A percentile compares a stretch with the other conserved stretches of the same genome.
Evolutionary conservation across 257 asterid species (phyloP).

Genomic region (Penstemon davidsonii): DNA sequence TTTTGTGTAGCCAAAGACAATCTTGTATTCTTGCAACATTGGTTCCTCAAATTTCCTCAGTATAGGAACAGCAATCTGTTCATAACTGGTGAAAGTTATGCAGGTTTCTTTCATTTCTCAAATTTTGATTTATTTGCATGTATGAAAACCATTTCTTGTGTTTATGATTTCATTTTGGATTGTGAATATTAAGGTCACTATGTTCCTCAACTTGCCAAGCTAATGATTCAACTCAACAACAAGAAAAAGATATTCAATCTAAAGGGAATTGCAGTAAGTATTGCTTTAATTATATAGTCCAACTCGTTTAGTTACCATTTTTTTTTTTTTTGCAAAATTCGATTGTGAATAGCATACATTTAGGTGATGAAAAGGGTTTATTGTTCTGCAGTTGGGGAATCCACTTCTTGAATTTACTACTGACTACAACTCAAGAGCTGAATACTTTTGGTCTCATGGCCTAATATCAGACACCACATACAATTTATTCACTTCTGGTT

Average conservation of each 20-base stretch:
- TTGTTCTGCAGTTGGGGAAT: conserved; percentile 61
- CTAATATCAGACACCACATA: conserved; percentile 67
- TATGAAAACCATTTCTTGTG: background rate
- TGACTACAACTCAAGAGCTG: conserved; percentile 70
- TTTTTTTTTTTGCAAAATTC: background rate
- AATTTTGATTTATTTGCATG: background rate
- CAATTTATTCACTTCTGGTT: conserved; percentile 48
- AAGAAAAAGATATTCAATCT: conserved; percentile 50
- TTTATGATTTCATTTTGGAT: conserved; percentile 1
- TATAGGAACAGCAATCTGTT: conserved; percentile 49
- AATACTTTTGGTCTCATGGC: conserved; percentile 80
- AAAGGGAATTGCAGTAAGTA: conserved; percentile 69
- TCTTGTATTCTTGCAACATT: conserved; percentile 55
- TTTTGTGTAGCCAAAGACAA: conserved; percentile 58
- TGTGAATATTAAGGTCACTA: conserved; percentile 53
- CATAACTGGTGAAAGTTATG: conserved; percentile 74
- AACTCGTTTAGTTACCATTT: background rate
- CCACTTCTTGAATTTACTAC: conserved; percentile 66
- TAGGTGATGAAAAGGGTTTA: background rate
- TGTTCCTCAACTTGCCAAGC: conserved; percentile 70
- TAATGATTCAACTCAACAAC: conserved; percentile 56
- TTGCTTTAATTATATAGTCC: background rate
- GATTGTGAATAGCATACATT: background rate
- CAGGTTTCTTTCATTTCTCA: conserved; percentile 38
- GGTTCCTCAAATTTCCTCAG: conserved; percentile 64